Conservation (phyloP, 495 filamentous ascomycete species). For the Penicillium antarcticum region DNA sequence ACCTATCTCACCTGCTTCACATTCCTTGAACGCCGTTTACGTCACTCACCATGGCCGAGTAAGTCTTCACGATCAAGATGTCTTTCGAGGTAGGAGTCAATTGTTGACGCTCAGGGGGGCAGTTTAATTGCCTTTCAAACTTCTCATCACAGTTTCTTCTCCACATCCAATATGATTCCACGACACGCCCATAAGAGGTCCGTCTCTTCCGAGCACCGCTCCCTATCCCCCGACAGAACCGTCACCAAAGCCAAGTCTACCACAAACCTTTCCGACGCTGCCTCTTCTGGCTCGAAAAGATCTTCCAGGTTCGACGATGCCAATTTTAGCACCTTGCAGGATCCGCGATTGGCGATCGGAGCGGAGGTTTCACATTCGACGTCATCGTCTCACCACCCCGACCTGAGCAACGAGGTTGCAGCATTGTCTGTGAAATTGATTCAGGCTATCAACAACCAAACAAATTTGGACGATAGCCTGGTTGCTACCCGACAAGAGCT, state of each 20-base stretch:
- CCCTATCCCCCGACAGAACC: constrained; percentile 37
- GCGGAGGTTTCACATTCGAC: constrained; percentile 36
- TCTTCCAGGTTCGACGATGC: constrained; percentile 26
- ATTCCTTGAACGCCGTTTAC: constrained; percentile 24
- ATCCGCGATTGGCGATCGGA: constrained; percentile 40
- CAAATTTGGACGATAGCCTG: constrained; percentile 83
- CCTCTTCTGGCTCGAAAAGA: constrained; percentile 2
- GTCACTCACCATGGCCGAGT: constrained; percentile 46
- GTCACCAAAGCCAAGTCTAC: constrained; percentile 45
- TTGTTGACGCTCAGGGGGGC: constrained; percentile 6
- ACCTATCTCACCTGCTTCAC: constrained; percentile 1
- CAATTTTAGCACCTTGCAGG: constrained; percentile 50
- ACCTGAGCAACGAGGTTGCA: constrained; percentile 84
- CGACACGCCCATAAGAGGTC: constrained; percentile 43
- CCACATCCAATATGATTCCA: constrained; percentile 43
- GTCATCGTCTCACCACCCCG: constrained; percentile 60
- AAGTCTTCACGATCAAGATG: constrained; percentile 17
- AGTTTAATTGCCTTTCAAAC: constrained; percentile 47
- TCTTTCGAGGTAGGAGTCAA: background rate
- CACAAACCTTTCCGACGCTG: constrained; percentile 35
- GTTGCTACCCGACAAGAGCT: constrained; percentile 79
- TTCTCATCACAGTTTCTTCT: constrained; percentile 38
- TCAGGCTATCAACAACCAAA: constrained; percentile 96
- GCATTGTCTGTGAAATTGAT: constrained; percentile 92
- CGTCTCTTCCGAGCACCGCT: constrained; percentile 39